These are phyloP conservation scores for Lasiosphaeria miniovina DNA, from an alignment of 495 filamentous ascomycete species.

Conservation along the genomic window DNA sequence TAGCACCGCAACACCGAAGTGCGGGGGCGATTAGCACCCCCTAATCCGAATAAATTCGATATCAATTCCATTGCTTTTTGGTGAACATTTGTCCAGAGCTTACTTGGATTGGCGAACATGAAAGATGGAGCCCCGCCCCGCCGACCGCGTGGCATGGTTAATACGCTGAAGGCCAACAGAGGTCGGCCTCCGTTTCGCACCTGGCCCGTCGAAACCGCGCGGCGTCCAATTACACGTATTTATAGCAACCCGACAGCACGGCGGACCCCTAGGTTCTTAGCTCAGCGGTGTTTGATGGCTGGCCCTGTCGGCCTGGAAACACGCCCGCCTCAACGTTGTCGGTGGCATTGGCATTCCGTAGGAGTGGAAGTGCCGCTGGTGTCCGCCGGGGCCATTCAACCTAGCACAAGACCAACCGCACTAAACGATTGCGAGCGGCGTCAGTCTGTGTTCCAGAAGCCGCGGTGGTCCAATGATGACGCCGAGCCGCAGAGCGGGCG, in stretches of 20 bases:
- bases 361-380: not conserved
- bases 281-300: not conserved
- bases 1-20: too few relatives aligned
- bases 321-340: not conserved
- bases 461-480: slow-evolving; percentile 15
- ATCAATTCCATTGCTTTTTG: too few relatives aligned
- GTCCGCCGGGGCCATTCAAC: not conserved
- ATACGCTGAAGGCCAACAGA: not conserved
- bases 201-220: not conserved
- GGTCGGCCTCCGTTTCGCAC: not conserved
- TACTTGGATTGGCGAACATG: too few relatives aligned
- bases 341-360: not conserved
- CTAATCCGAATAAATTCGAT: too few relatives aligned
- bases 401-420: too few relatives aligned
- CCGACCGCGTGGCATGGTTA: too few relatives aligned
- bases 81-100: too few relatives aligned
- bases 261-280: not conserved
- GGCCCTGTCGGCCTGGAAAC: not conserved
- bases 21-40: too few relatives aligned
- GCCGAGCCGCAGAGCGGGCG: not conserved
- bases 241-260: not conserved
- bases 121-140: too few relatives aligned
- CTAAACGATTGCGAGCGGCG: not conserved
- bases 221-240: not conserved
- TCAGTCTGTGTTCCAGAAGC: slow-evolving; percentile 12